Percentiles rank a stretch among this genome's conserved stretches.
phyloP scores from a whole-genome alignment of 1,284 basidiomycete species.

The Porphyrellus sp. region DNA sequence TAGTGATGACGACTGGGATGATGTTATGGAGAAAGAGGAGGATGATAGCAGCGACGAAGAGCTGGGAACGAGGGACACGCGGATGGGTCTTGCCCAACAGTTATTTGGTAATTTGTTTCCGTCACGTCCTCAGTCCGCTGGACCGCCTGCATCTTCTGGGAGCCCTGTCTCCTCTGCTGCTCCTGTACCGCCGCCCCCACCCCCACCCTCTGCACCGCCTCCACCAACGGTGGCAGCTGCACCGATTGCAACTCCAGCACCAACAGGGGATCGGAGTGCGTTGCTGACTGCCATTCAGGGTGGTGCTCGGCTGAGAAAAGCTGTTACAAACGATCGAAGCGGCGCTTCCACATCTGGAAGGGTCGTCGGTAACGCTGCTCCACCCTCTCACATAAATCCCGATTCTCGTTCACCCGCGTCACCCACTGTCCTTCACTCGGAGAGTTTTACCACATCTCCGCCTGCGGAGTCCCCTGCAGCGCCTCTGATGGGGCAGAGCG shows the following conservation, averaged over 20 bases:
- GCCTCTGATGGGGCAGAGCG: constrained; percentile 28
- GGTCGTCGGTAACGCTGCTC: constrained; percentile 68
- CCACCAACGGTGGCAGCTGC: constrained; percentile 26
- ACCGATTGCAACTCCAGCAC: constrained; percentile 32
- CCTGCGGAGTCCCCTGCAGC: constrained; percentile 20
- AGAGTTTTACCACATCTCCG: constrained; percentile 23
- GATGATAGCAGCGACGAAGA: constrained; percentile 82
- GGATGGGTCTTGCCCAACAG: constrained; percentile 73
- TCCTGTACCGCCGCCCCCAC: constrained; percentile 34
- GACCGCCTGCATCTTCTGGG: constrained; percentile 21
- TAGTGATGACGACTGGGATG: constrained; percentile 82
- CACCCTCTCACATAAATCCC: constrained; percentile 68
- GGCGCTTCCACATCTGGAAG: constrained; percentile 65
- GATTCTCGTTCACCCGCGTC: constrained; percentile 42
- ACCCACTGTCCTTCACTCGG: constrained; percentile 25
- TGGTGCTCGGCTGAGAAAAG: constrained; percentile 73
- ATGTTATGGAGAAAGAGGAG: constrained; percentile 70
- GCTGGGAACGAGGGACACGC: constrained; percentile 59
- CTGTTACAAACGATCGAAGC: constrained; percentile 85
- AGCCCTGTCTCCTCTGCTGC: constrained; percentile 32
- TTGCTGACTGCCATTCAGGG: constrained; percentile 82
- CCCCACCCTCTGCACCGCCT: constrained; percentile 43
- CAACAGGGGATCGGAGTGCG: constrained; percentile 59
- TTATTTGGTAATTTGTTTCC: constrained; percentile 71
- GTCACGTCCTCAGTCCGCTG: constrained; percentile 45